Conservation (phyloP, 2,329 filamentous ascomycete species). For the Aspergillus fischeri region DNA sequence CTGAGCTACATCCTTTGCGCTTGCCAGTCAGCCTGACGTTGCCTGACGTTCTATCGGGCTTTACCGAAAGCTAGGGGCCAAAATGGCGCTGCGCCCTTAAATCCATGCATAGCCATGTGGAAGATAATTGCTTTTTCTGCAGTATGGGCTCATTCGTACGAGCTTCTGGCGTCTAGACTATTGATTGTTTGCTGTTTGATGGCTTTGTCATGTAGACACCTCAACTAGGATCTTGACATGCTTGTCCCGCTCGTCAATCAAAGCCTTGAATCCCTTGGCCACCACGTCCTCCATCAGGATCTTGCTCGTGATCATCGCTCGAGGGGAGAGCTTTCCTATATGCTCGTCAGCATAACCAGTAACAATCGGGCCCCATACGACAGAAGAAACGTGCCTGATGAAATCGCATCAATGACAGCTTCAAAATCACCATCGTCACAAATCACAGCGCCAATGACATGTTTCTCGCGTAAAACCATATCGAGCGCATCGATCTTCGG, state of each 20-base stretch:
- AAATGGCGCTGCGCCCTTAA: too few relatives aligned
- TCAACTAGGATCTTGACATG: constrained; percentile 61
- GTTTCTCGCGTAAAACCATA: constrained; percentile 51
- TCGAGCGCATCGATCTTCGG: constrained; percentile 52
- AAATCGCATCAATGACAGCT: constrained; percentile 51
- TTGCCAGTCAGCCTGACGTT: neutral
- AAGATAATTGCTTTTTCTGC: neutral
- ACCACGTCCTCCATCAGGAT: constrained; percentile 56
- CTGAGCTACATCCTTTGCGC: neutral
- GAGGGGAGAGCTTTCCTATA: constrained; percentile 49
- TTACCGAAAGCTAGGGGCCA: neutral
- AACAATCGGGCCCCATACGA: neutral
- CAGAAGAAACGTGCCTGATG: constrained; percentile 25
- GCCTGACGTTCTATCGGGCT: neutral
- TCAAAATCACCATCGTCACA: constrained; percentile 55
- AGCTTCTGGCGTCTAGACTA: neutral
- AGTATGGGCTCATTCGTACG: neutral
- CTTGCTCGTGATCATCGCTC: constrained; percentile 58
- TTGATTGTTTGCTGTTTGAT: neutral
- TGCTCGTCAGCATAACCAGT: constrained; percentile 15
- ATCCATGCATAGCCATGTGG: neutral
- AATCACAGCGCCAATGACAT: constrained; percentile 45
- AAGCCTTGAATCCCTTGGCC: constrained; percentile 53
- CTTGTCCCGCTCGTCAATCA: constrained; percentile 58
- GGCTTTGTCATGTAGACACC: constrained; percentile 15